Evolutionary conservation across 306 rosid species (phyloP), one percentile per base, ranked within the genome.

Genomic region (Cicer cuneatum): DNA sequence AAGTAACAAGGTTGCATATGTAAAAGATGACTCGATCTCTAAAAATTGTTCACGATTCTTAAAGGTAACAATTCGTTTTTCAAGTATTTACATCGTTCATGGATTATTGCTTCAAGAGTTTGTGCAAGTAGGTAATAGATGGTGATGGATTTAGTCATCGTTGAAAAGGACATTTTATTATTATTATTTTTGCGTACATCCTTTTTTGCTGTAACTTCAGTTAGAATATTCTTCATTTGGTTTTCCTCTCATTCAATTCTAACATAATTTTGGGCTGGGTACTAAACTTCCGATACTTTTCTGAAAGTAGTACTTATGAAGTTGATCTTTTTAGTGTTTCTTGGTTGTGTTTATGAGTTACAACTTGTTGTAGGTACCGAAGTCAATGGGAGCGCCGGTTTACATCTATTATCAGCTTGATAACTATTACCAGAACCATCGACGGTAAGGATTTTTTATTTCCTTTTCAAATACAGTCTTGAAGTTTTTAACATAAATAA

Each of bases 381-480:
- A 79, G 84, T 78, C 79, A 47, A 94, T 94, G 97, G 91, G 80
- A 87, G 97, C 98, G 48, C 98, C 98, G 7, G 87, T 91, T 82
- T 83, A 86, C 73, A 78, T 91, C 71, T 94, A 94, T 78, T 94
- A 91, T 76, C 98, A 94, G 69, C 96, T 91, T 73, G 96, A 94
- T 85, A 88, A 94, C 88, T 94, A 83, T 87, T 94, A 88, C 85
- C 98, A 94, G 71, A 94, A 90, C 86, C 98, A 94, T 71, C 89
- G 97, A 53, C 80, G 97, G 98, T 94, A 80, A 87, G 84, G 48
- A 46, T 43, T 80, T 78, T 79, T 75, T 47, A 18, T 52, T 62
- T 57, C 72, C 67, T 24, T 76, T 53, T 19, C 62, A 66, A 51
- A 41, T 49, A 42, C 56, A 75, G 14, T 6, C 40, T 8, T 74